These are phyloP conservation scores for Epichloe typhina DNA, from an alignment of 2,329 filamentous ascomycete genomes.

Conservation along the genomic window DNA sequence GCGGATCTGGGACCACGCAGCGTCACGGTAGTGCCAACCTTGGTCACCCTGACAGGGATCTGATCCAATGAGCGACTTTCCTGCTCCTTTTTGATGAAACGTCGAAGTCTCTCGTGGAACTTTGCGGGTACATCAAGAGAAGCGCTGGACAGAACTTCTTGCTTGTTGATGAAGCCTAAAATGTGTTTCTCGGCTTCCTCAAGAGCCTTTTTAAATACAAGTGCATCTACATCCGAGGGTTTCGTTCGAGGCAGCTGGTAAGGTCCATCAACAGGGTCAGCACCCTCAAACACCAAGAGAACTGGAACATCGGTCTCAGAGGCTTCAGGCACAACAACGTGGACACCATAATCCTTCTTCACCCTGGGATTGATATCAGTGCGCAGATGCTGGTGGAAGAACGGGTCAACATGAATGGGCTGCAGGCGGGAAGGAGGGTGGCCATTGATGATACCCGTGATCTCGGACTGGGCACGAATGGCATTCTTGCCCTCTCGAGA, in stretches of 20 bases:
- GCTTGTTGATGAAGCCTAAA: slow-evolving; percentile 42
- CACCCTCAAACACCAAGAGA: slow-evolving; percentile 62
- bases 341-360: slow-evolving; percentile 57
- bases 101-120: slow-evolving; percentile 50
- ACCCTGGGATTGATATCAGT: slow-evolving; percentile 50
- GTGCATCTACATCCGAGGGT: slow-evolving; percentile 36
- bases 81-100: slow-evolving; percentile 53
- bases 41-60: slow-evolving; percentile 47
- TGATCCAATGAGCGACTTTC: slow-evolving; percentile 41
- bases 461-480: slow-evolving; percentile 60
- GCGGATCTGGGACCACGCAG: slow-evolving; percentile 64
- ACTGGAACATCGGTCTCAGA: slow-evolving; percentile 47
- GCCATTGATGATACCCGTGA: slow-evolving; percentile 58
- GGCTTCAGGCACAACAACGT: slow-evolving; percentile 56
- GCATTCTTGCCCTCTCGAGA: slow-evolving; percentile 75
- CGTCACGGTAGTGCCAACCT: slow-evolving; percentile 47
- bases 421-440: slow-evolving; percentile 62
- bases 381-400: slow-evolving; percentile 63
- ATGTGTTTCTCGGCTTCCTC: slow-evolving; percentile 44
- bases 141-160: slow-evolving; percentile 38
- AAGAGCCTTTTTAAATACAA: slow-evolving; percentile 41
- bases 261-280: slow-evolving; percentile 29
- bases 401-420: slow-evolving; percentile 57
- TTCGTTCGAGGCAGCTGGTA: slow-evolving; percentile 43
- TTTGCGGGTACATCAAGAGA: slow-evolving; percentile 47